Evolutionary conservation across 768 basidiomycete species (phyloP), one percentile per base, ranked within the genome.

Genomic region (Myochromella boudieri): DNA sequence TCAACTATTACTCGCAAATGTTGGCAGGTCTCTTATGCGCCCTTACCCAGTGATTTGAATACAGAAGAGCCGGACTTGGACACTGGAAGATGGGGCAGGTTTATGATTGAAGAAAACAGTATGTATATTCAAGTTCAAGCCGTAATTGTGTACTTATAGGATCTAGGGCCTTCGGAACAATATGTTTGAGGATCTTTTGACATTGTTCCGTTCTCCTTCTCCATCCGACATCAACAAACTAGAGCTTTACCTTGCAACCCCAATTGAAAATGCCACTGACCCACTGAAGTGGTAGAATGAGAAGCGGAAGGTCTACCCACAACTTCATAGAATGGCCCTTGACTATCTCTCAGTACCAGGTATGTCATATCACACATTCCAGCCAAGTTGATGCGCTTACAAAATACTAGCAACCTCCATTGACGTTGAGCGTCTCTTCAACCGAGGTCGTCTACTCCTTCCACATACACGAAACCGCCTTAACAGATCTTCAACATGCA

Each of bases 341-440:
- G 54, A 67, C 28, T 64, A 63, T 36, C 51, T 64, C 2, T 49
- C 40, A 8, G 58, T 62, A n/a, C 61, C 57, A 20, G 55, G 61
- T 62, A 51, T 20, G 49, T 51, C 9, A n/a, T n/a, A n/a, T n/a
- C n/a, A n/a, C 12, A 5, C 26, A 17, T 46, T 7, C 26, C 20
- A 37, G 24, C 0, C 18, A 31, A 34, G 18, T 28, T 37, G 26
- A 10, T 36, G 7, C 37, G 22, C 12, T 26, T 24, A 20, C 21
- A 15, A 42, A 15, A 50, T 31, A 14, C 14, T 42, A 61, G 55
- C 54, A 9, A 60, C 60, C 6, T 58, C 60, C 15, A 50, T 61
- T 15, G 52, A 55, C 49, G 55, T 61, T 15, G 52, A 63, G 44
- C 50, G 53, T 0, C 39, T 59, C 17, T 65, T 64, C 52, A 61